phyloP scores from a whole-genome alignment of 2,329 filamentous ascomycete genomes.

The Dactylellina cionopaga region DNA sequence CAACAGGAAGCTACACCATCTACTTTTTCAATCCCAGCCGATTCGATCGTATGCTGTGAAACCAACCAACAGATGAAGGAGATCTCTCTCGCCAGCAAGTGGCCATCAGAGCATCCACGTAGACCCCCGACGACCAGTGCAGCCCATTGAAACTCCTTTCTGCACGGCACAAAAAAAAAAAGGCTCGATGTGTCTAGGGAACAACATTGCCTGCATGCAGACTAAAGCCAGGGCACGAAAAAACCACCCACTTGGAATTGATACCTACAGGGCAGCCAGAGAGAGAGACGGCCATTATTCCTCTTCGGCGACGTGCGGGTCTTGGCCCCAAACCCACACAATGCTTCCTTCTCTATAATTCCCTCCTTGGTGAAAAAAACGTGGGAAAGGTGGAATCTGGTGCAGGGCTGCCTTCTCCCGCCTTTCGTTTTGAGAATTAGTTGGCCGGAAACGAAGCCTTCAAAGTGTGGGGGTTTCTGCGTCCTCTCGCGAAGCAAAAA shows the following conservation, averaged over 20 bases:
- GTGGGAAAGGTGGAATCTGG: slow-evolving; percentile 13
- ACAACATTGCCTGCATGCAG: not conserved
- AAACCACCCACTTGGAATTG: too few species aligned
- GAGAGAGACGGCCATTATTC: slow-evolving; percentile 15
- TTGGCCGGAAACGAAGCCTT: not conserved
- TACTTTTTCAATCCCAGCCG: not conserved
- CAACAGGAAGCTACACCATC: slow-evolving; percentile 6
- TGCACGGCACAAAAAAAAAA: not conserved
- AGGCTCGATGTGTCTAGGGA: not conserved
- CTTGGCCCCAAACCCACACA: slow-evolving; percentile 17
- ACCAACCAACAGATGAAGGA: not conserved
- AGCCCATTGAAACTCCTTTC: not conserved
- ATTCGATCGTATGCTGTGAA: not conserved
- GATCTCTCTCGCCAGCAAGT: not conserved
- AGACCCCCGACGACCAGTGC: too few species aligned
- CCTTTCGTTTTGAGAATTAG: slow-evolving; percentile 45
- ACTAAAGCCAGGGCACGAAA: not conserved
- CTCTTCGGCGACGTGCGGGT: slow-evolving; percentile 36
- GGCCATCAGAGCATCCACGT: slow-evolving; percentile 31
- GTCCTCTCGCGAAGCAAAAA: not conserved
- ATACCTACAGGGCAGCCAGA: too few species aligned
- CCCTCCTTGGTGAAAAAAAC: too few species aligned
- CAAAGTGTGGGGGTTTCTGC: slow-evolving; percentile 28
- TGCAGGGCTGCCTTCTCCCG: slow-evolving; percentile 13
- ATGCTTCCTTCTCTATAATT: too few species aligned